These are phyloP conservation scores for Backusella westeae DNA, from an alignment of 192 early-diverging fungal species.

Conservation along the genomic window DNA sequence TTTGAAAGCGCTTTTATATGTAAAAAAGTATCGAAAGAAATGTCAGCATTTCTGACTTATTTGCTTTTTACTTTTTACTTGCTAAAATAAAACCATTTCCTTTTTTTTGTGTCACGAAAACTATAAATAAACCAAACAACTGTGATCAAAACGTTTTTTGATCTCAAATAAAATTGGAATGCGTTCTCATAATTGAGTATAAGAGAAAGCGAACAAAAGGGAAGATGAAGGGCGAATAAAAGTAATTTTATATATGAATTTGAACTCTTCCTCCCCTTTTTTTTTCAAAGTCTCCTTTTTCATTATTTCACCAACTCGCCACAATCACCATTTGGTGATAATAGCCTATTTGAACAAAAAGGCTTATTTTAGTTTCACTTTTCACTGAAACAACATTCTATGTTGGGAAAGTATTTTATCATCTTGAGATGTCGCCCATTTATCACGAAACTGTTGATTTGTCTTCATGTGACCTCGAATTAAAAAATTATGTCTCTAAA, in stretches of 20 bases:
- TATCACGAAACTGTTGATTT: background rate
- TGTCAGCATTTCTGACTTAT: background rate
- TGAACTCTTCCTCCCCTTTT: background rate
- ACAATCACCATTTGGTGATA: background rate
- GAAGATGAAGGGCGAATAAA: background rate
- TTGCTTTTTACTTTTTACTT: background rate
- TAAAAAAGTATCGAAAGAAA: background rate
- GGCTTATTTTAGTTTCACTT: background rate
- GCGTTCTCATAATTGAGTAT: background rate
- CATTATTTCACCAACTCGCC: background rate
- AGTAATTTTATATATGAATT: background rate
- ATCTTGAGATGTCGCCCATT: background rate
- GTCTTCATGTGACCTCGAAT: background rate
- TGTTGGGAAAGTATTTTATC: background rate
- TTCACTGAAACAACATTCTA: background rate
- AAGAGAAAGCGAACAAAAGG: background rate
- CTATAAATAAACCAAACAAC: background rate
- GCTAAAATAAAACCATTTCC: background rate
- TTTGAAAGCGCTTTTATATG: background rate
- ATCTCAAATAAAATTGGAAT: background rate
- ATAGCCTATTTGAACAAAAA: background rate
- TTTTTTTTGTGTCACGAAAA: background rate
- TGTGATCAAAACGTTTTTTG: conserved; percentile 3
- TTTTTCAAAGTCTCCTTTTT: background rate
- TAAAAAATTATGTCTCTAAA: background rate